A percentile compares a stretch with the other conserved stretches of the same genome.
Evolutionary conservation across 2,329 filamentous ascomycete species (phyloP).

Genomic region (Neobulgaria alba): DNA sequence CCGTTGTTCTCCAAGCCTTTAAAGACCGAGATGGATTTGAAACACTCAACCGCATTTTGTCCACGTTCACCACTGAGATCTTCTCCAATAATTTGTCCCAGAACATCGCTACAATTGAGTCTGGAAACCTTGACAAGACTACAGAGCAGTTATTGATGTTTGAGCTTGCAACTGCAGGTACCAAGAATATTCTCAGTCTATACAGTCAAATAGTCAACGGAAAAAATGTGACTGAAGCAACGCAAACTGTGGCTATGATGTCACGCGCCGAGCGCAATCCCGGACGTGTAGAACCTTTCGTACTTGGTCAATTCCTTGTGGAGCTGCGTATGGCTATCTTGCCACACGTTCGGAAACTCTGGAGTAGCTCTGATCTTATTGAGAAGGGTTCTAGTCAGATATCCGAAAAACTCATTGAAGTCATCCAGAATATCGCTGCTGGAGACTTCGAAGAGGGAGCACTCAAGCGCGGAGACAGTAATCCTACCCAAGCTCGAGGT

Average conservation of each 20-base stretch:
- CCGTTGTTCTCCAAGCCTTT: slow-evolving; percentile 78
- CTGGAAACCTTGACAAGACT: slow-evolving; percentile 30
- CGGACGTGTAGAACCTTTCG: slow-evolving; percentile 51
- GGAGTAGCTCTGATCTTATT: slow-evolving; percentile 76
- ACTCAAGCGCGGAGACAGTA: slow-evolving; percentile 52
- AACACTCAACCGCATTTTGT: slow-evolving; percentile 62
- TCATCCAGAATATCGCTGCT: slow-evolving; percentile 68
- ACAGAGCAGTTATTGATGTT: slow-evolving; percentile 9
- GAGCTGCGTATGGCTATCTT: slow-evolving; percentile 76
- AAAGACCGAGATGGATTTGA: slow-evolving; percentile 72
- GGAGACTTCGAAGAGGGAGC: slow-evolving; percentile 67
- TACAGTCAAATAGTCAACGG: slow-evolving; percentile 68
- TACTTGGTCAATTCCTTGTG: slow-evolving; percentile 69
- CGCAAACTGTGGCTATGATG: slow-evolving; percentile 48
- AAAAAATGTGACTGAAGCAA: slow-evolving; percentile 73
- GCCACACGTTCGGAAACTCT: slow-evolving; percentile 67
- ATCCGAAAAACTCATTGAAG: slow-evolving; percentile 72
- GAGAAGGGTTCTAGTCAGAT: slow-evolving; percentile 72
- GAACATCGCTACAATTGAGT: slow-evolving; percentile 26
- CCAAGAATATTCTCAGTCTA: slow-evolving; percentile 78
- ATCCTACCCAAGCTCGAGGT: slow-evolving; percentile 33
- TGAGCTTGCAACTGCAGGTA: slow-evolving; percentile 44
- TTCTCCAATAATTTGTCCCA: slow-evolving; percentile 11
- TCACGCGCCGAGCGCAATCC: slow-evolving; percentile 45
- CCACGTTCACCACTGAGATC: slow-evolving; percentile 55